phyloP scores from a whole-genome alignment of 108 stramenopile species.

The Fragilaria crotonensis region DNA sequence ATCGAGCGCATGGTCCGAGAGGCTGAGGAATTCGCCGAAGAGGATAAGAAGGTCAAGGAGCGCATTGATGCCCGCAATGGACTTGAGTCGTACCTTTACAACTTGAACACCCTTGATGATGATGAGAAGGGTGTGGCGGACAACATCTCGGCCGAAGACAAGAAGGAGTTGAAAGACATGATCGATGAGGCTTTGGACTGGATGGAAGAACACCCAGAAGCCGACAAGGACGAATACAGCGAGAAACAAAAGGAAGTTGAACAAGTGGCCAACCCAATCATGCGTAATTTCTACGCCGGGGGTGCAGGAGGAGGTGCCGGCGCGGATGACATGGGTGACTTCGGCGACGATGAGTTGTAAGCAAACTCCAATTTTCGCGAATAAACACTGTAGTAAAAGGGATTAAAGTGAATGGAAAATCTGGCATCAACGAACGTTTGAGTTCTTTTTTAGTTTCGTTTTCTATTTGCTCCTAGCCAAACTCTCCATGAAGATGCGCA shows the following conservation, averaged over 20 bases:
- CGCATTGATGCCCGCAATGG: conserved; percentile 85
- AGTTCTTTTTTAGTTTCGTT: too few species aligned
- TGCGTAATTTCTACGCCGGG: conserved; percentile 66
- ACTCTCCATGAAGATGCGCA: conserved; percentile 48
- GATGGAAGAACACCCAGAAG: conserved; percentile 92
- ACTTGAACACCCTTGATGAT: conserved; percentile 77
- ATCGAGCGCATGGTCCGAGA: conserved; percentile 94
- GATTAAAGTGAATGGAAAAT: too few species aligned
- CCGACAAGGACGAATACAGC: conserved; percentile 78
- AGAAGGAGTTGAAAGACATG: conserved; percentile 70
- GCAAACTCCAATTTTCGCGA: neutral
- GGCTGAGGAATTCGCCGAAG: conserved; percentile 89
- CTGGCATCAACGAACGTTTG: too few species aligned
- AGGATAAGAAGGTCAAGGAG: conserved; percentile 75
- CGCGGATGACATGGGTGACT: conserved; percentile 36
- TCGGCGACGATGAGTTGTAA: conserved; percentile 64
- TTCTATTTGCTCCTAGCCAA: neutral
- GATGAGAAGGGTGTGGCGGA: conserved; percentile 80
- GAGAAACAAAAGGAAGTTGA: conserved; percentile 89
- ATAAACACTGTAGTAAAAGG: too few species aligned
- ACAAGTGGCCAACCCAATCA: conserved; percentile 81
- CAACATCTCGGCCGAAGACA: conserved; percentile 65
- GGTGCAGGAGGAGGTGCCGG: conserved; percentile 38
- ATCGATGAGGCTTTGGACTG: conserved; percentile 92
- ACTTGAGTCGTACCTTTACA: conserved; percentile 91